These are phyloP conservation scores for Penicillium chermesinum DNA, from an alignment of 495 filamentous ascomycete genomes.

Conservation along the genomic window DNA sequence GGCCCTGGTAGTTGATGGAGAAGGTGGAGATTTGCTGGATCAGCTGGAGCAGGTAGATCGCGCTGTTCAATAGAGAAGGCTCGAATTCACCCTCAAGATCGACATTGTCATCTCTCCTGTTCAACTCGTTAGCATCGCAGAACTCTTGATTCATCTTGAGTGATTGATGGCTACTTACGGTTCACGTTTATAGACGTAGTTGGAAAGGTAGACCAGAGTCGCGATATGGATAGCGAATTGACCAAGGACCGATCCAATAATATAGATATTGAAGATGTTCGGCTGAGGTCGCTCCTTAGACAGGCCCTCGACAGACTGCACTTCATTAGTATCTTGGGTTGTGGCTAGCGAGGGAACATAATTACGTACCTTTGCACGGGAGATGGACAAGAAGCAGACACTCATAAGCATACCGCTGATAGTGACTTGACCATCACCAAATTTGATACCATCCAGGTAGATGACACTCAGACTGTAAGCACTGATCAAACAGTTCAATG, in stretches of 20 bases:
- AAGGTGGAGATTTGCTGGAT: slow-evolving; percentile 99
- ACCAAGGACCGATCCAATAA: slow-evolving; percentile 94
- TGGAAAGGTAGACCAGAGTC: slow-evolving; percentile 90
- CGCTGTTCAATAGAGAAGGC: slow-evolving; percentile 91
- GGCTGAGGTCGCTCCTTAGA: slow-evolving; percentile 97
- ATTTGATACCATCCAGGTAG: slow-evolving; percentile 98
- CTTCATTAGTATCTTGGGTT: slow-evolving; percentile 18
- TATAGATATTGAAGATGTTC: slow-evolving; percentile 98
- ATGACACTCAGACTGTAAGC: slow-evolving; percentile 96
- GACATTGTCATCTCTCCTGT: slow-evolving; percentile 62
- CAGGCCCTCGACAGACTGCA: slow-evolving; percentile 79
- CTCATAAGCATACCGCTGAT: slow-evolving; percentile 99
- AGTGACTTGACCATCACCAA: slow-evolving; percentile 96
- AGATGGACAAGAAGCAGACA: slow-evolving; percentile 97
- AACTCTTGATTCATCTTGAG: not conserved
- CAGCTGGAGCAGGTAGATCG: slow-evolving; percentile 94
- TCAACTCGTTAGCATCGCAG: slow-evolving; percentile 21
- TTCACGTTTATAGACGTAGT: slow-evolving; percentile 75
- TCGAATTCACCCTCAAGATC: slow-evolving; percentile 95
- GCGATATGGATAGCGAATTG: slow-evolving; percentile 96
- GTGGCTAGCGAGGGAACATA: not conserved
- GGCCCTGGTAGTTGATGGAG: slow-evolving; percentile 98
- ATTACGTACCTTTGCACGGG: slow-evolving; percentile 69
- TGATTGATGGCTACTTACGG: no score
- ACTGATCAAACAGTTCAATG: slow-evolving; percentile 95